A percentile compares a stretch with the other conserved stretches of the same genome.
phyloP scores from a whole-genome alignment of 805 yeast genomes.

The Candida tallmaniae region DNA sequence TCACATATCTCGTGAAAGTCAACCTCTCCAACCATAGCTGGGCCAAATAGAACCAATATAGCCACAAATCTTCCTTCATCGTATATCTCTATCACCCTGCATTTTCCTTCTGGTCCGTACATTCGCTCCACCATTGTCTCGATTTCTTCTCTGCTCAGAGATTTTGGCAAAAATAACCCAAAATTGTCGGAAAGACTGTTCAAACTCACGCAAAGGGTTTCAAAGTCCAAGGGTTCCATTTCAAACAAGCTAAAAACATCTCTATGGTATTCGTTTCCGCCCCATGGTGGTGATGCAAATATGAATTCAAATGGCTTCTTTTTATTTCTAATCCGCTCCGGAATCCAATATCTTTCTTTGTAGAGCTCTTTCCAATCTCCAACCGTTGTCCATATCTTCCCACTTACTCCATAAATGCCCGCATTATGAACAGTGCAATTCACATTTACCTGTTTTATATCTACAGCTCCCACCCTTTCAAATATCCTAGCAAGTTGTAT shows the following conservation, averaged over 20 bases:
- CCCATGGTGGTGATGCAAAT: conserved; percentile 88
- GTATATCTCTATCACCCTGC: conserved; percentile 44
- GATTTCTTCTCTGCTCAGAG: conserved; percentile 51
- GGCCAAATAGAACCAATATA: conserved; percentile 57
- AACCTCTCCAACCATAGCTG: conserved; percentile 5
- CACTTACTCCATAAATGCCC: conserved; percentile 52
- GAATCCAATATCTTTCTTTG: conserved; percentile 27
- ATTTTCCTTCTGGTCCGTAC: conserved; percentile 39
- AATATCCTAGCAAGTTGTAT: conserved; percentile 68
- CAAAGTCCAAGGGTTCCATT: conserved; percentile 46
- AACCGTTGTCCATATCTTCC: conserved; percentile 44
- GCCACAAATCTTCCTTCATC: conserved; percentile 47
- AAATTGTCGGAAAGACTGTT: conserved; percentile 42
- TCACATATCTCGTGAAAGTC: conserved; percentile 8
- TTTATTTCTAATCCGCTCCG: conserved; percentile 17
- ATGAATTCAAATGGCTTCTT: conserved; percentile 43
- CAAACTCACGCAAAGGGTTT: conserved; percentile 41
- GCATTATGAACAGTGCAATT: conserved; percentile 65
- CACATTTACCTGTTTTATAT: conserved; percentile 55
- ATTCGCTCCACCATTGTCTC: conserved; percentile 41
- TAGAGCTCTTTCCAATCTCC: conserved; percentile 47
- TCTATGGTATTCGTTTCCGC: conserved; percentile 60
- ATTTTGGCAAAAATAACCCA: conserved; percentile 61
- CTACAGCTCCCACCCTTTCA: conserved; percentile 57
- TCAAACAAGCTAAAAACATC: conserved; percentile 42